These are phyloP conservation scores for Eucalyptus guilfoylei DNA, from an alignment of 345 rosid genomes.

Conservation along the genomic window DNA sequence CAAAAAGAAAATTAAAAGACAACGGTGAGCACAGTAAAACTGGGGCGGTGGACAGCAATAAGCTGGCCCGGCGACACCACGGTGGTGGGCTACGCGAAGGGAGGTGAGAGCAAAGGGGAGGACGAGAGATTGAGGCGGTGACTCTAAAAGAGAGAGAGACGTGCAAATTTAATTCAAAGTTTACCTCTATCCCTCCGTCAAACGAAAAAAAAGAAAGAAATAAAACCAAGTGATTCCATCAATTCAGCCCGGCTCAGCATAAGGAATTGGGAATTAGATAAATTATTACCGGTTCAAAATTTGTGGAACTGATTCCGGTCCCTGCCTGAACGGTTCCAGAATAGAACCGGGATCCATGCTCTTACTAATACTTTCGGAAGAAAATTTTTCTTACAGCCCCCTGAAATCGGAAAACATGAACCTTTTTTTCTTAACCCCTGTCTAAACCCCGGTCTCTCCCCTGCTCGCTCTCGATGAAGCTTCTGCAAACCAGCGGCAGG, in stretches of 20 bases:
- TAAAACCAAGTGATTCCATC: neutral
- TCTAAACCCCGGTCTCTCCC: neutral
- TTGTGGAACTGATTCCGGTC: neutral
- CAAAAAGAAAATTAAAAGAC: neutral
- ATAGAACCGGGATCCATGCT: neutral
- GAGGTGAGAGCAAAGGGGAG: neutral
- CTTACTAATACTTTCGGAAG: neutral
- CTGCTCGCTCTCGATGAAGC: neutral
- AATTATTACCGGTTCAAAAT: neutral
- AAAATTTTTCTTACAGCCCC: neutral
- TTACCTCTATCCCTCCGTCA: no score
- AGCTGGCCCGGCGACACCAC: neutral
- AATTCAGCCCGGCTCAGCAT: neutral
- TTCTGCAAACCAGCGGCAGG: neutral
- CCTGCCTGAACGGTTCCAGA: neutral
- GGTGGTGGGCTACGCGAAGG: neutral
- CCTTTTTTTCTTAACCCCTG: neutral
- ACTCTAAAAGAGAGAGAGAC: no score
- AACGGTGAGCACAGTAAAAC: rapidly evolving
- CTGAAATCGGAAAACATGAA: neutral
- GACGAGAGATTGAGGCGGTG: neutral
- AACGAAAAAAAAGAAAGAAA: no score
- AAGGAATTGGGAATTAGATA: neutral
- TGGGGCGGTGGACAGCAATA: neutral
- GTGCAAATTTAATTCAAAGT: no score